A percentile compares a stretch with the other conserved stretches of the same genome.
Evolutionary conservation across 2,329 filamentous ascomycete species (phyloP).

Genomic region (Calonectria montana): DNA sequence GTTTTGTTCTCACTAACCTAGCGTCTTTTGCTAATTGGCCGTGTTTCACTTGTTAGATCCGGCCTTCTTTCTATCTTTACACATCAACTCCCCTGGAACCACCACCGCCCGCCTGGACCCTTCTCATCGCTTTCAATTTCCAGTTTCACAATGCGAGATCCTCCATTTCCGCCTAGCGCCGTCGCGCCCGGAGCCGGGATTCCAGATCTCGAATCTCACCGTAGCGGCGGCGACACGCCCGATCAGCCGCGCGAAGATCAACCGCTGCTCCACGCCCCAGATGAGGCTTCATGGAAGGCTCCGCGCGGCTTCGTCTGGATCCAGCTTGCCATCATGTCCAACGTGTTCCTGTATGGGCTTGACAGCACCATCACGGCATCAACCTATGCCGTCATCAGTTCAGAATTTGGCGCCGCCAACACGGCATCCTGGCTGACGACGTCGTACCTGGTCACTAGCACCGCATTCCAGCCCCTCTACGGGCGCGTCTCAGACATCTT

Average conservation of each 20-base stretch:
- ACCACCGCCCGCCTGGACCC: neutral
- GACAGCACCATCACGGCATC: slow-evolving; percentile 80
- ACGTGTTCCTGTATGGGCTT: slow-evolving; percentile 75
- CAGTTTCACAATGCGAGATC: slow-evolving; percentile 8
- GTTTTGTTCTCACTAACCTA: neutral
- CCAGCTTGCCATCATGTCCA: slow-evolving; percentile 71
- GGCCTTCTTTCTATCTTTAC: neutral
- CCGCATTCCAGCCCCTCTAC: slow-evolving; percentile 78
- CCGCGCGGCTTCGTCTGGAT: slow-evolving; percentile 68
- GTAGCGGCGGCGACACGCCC: neutral
- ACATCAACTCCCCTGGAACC: neutral
- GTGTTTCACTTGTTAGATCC: neutral
- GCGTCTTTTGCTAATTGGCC: neutral
- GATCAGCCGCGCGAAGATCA: slow-evolving; percentile 32
- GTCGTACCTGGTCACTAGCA: slow-evolving; percentile 77
- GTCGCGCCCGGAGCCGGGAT: neutral
- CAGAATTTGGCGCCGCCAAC: slow-evolving; percentile 78
- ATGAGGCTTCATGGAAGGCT: slow-evolving; percentile 55
- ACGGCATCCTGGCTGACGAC: slow-evolving; percentile 81
- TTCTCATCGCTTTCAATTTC: neutral
- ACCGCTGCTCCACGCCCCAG: slow-evolving; percentile 34
- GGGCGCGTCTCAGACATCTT: slow-evolving; percentile 78
- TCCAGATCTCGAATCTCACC: slow-evolving; percentile 10
- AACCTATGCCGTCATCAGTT: slow-evolving; percentile 79
- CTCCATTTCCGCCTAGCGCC: neutral